Evolutionary conservation across 2,329 filamentous ascomycete species (phyloP).

Genomic region (Xylariaceae sp.): DNA sequence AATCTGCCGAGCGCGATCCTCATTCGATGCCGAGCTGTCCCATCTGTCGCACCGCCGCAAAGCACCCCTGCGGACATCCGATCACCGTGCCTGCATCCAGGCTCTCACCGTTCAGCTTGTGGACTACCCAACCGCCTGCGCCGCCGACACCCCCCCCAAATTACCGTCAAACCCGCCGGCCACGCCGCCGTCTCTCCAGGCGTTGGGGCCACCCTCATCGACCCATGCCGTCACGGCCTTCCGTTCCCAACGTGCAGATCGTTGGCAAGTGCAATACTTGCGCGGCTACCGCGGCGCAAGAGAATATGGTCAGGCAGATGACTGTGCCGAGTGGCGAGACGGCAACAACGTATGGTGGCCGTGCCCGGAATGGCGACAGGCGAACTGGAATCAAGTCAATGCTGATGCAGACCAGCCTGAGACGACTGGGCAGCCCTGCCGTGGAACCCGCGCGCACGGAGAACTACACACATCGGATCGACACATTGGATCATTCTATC

Average conservation of each 20-base stretch:
- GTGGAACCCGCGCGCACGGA: neutral
- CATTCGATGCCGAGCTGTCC: constrained; percentile 36
- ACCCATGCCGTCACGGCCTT: neutral
- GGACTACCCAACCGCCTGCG: constrained; percentile 8
- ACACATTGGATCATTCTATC: neutral
- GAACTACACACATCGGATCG: neutral
- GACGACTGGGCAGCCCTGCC: constrained; percentile 9
- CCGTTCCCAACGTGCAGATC: constrained; percentile 21
- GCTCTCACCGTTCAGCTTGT: constrained; percentile 3
- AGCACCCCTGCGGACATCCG: constrained; percentile 33
- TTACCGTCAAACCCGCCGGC: neutral
- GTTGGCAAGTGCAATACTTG: constrained; percentile 31
- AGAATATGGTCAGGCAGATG: constrained; percentile 16
- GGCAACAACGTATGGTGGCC: neutral
- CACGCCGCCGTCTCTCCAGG: constrained; percentile 16
- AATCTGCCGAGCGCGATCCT: constrained; percentile 35
- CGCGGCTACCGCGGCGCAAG: constrained; percentile 24
- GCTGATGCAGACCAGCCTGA: constrained; percentile 16
- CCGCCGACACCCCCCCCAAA: constrained; percentile 2
- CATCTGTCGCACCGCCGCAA: constrained; percentile 37
- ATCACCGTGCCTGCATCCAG: constrained; percentile 18
- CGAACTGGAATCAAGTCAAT: constrained; percentile 15
- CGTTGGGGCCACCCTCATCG: constrained; percentile 9
- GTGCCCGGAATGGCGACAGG: constrained; percentile 2
- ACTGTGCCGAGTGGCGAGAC: neutral